Evolutionary conservation across 116 monocot species (phyloP).

Genomic region (Zostera marina): DNA sequence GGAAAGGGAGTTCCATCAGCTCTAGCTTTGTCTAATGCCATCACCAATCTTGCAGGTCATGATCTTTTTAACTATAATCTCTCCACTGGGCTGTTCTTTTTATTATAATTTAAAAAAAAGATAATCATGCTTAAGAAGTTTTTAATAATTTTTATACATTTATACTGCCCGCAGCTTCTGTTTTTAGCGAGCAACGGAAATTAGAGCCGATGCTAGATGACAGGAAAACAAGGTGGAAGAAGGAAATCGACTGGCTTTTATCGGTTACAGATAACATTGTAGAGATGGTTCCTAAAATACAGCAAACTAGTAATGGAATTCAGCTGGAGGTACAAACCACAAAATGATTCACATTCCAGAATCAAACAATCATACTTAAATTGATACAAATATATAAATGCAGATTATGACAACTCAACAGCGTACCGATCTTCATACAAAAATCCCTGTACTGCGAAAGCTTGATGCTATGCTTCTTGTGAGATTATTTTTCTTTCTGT

Average conservation of each 20-base stretch:
- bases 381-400: neutral
- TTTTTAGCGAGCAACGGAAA: slow-evolving; percentile 61
- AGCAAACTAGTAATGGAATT: slow-evolving; percentile 50
- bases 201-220: slow-evolving; percentile 70
- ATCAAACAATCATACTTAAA: too few relatives aligned
- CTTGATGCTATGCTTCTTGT: slow-evolving; percentile 91
- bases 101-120: neutral
- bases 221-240: slow-evolving; percentile 59
- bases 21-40: slow-evolving; percentile 53
- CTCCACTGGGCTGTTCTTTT: too few relatives aligned
- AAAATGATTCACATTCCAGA: too few relatives aligned
- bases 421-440: slow-evolving; percentile 72
- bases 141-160: neutral
- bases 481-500: slow-evolving; percentile 4
- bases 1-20: slow-evolving; percentile 64
- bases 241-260: slow-evolving; percentile 77
- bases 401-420: slow-evolving; percentile 87
- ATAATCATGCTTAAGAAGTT: neutral
- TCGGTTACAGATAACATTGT: slow-evolving; percentile 92
- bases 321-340: slow-evolving; percentile 52
- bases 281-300: slow-evolving; percentile 74
- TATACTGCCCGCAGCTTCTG: slow-evolving; percentile 41
- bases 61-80: neutral
- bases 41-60: slow-evolving; percentile 54
- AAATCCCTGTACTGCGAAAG: slow-evolving; percentile 81